phyloP scores from a whole-genome alignment of 2,329 filamentous ascomycete species.

The Didymella segeticola region DNA sequence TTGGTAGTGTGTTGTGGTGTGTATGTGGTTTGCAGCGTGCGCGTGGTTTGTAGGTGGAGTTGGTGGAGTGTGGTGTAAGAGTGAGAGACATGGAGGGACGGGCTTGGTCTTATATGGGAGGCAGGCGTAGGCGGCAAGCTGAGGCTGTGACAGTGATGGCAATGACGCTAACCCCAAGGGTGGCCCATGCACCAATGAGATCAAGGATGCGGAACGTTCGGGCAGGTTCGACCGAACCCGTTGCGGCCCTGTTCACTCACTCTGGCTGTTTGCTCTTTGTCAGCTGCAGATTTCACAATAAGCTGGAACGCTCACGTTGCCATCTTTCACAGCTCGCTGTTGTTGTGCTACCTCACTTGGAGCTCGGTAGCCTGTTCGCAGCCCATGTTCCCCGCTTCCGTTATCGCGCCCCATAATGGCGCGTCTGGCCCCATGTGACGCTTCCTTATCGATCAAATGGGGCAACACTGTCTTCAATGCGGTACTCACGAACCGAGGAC shows the following conservation, averaged over 20 bases:
- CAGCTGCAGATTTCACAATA: slow-evolving; percentile 13
- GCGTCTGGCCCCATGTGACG: slow-evolving; percentile 32
- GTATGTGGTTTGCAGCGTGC: slow-evolving; percentile 14
- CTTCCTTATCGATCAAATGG: slow-evolving; percentile 28
- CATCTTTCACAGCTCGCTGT: slow-evolving; percentile 2
- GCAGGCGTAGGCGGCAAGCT: slow-evolving; percentile 39
- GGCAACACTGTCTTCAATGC: slow-evolving; percentile 21
- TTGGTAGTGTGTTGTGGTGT: slow-evolving; percentile 17
- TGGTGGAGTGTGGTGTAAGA: slow-evolving; percentile 21
- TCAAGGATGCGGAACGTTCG: slow-evolving; percentile 42
- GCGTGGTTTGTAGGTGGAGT: slow-evolving; percentile 15
- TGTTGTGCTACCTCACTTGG: slow-evolving; percentile 15
- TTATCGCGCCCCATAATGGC: slow-evolving; percentile 33
- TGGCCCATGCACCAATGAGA: slow-evolving; percentile 43
- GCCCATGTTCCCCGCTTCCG: slow-evolving; percentile 33
- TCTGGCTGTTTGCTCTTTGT: slow-evolving; percentile 24
- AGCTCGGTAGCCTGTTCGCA: slow-evolving; percentile 17
- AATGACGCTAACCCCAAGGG: slow-evolving; percentile 37
- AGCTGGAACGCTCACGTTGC: slow-evolving; percentile 3
- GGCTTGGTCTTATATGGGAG: slow-evolving; percentile 39
- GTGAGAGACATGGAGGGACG: slow-evolving; percentile 22
- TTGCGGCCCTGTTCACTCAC: slow-evolving; percentile 14
- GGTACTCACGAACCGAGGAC: slow-evolving; percentile 18
- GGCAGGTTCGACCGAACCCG: slow-evolving; percentile 35
- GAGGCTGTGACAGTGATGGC: slow-evolving; percentile 45